Evolutionary conservation across 164 flowering plant species (phyloP), one percentile per base, ranked within the genome.

Genomic region (Vitis labrusca): DNA sequence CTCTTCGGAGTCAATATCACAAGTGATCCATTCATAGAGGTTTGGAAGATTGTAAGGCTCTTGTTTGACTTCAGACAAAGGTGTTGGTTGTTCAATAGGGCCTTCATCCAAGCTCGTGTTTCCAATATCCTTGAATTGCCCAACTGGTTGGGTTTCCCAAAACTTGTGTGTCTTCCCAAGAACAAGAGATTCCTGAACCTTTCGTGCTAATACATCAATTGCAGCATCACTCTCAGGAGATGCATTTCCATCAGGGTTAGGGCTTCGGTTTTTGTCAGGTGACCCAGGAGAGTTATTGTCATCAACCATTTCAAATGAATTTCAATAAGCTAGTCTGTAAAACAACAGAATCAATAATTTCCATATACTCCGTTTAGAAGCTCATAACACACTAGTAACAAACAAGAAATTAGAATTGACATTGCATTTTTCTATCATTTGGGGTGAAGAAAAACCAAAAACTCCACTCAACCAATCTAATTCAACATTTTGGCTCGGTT

Each of bases 61-160:
- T 71, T 83, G 84, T 54, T 81, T 81, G 51, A 83, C 86, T 71
- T 83, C 86, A 27, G 80, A 74, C 15, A 85, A 27, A 9, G 86
- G 84, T 3, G 83, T 68, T 11, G 89, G 85, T 11, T 73, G 78
- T 66, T 85, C 84, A 51, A 83, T 85, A 0, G 85, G 80, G 14
- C 89, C 89, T 64, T 85, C 86, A 13, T 81, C 77, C 50, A 85
- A 71, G 57, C 80, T 83, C 13, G 76, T 9, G 62, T 85, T 82
- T 0, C 85, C 88, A 8, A 83, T 65, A 79, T 83, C 86, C 68
- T 81, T 85, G 64, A 77, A 85, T 61, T 81, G 88, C 49, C 86
- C 85, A 32, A 85, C 86, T 48, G 86, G 88, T 56, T 85, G 88
- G 64, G 85, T 81, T 65, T 85, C 86, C 89, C 89, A 85, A 64